phyloP scores from a whole-genome alignment of 1,284 basidiomycete species.

The Psilocybe mexicana region DNA sequence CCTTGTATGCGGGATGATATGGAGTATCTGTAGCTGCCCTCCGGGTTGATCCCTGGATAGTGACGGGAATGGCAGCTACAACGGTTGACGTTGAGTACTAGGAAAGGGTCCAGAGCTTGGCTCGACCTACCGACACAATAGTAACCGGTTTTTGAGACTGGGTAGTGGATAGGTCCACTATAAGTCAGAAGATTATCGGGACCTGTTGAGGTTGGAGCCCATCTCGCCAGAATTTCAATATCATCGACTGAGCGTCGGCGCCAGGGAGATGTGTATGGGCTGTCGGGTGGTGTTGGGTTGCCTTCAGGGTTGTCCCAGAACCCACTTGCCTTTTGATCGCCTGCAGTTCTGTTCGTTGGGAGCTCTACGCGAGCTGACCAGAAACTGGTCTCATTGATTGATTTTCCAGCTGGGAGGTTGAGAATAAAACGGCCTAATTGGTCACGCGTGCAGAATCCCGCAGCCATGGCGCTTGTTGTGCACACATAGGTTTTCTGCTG shows the following conservation, averaged over 20 bases:
- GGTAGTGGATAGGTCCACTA: conserved; percentile 69
- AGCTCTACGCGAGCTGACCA: conserved; percentile 75
- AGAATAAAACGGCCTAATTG: conserved; percentile 87
- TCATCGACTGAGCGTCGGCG: conserved; percentile 25
- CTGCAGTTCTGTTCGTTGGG: conserved; percentile 33
- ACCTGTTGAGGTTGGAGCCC: conserved; percentile 42
- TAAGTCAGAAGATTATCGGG: conserved; percentile 55
- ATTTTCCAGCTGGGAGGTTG: conserved; percentile 59
- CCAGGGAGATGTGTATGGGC: conserved; percentile 50
- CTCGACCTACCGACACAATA: conserved; percentile 83
- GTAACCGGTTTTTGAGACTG: conserved; percentile 88
- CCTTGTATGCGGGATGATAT: conserved; percentile 81
- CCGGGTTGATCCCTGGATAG: conserved; percentile 47
- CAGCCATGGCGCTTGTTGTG: conserved; percentile 71
- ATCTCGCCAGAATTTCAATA: conserved; percentile 20
- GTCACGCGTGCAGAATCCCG: conserved; percentile 67
- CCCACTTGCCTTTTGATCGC: conserved; percentile 27
- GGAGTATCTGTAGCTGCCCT: conserved; percentile 51
- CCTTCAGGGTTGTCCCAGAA: conserved; percentile 64
- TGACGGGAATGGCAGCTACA: conserved; percentile 83
- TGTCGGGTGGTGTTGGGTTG: conserved; percentile 53
- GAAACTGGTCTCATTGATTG: conserved; percentile 72
- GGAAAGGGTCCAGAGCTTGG: background rate
- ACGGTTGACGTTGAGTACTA: conserved; percentile 10
- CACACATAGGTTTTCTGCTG: conserved; percentile 92